Base-by-base conservation (phyloP, 257 asterid genomes). In the Perilla frutescens region DNA sequence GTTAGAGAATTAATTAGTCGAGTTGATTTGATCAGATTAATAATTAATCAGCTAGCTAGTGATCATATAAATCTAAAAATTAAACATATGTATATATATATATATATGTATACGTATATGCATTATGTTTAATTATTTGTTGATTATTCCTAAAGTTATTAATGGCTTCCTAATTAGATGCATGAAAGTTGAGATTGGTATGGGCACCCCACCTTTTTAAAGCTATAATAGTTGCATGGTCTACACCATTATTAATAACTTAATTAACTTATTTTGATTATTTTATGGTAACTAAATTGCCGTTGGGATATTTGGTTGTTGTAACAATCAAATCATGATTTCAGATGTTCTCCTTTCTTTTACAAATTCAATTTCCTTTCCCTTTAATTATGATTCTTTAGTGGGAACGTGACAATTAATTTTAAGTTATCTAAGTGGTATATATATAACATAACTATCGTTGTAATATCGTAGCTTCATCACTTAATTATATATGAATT, bases 191-290 rank as follows among this genome's bases (percentile, higher is more conserved):
- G 76, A 49, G 68, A 50, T 68, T 31, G 59, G 58, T 74, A 53
- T 70, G 43, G 62, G 55, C 15, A 62, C 83, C 47, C 79, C 78
- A 48, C 79, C 80, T 73, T 85, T 83, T 73, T 82, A 31, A 63
- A 78, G 86, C 77, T 74, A 83, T 76, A 60, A 86, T 77, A 68
- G 83, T 81, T 77, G 86, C 83, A 79, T 82, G 86, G 87, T 86
- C 89, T 83, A 79, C 90, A 80, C 81, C 83, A 83, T 55, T 80
- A 81, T 74, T 79, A 80, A 34, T 6, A 3, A 26, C 26, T 65
- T 26, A 49, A 70, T 70, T 71, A 44, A 79, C 65, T 69, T 73
- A 78, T 62, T 79, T 56, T 81, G 75, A 81, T 68, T 69, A 76
- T 75, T 68, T 83, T 80, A 69, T 78, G 78, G 69, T 70, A 83